Conservation (phyloP, 352 stramenopile genomes). For the Pythium apleroticum region DNA sequence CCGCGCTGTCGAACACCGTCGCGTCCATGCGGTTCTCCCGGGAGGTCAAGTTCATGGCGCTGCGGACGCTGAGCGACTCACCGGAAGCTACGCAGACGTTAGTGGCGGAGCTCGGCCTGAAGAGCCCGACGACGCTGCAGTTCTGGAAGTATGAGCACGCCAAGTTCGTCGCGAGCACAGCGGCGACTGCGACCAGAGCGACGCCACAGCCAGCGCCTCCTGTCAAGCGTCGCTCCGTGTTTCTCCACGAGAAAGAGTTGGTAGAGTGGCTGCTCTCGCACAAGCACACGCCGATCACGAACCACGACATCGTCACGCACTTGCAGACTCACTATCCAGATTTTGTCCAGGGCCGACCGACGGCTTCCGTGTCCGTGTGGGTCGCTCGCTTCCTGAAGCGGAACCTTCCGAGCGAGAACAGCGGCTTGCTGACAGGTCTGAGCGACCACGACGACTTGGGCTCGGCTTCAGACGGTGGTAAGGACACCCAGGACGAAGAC, state of each 20-base stretch:
- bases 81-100: slow-evolving; percentile 26
- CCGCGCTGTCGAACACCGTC: slow-evolving; percentile 33
- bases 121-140: slow-evolving; percentile 59
- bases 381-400: slow-evolving; percentile 65
- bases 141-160: slow-evolving; percentile 56
- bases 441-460: slow-evolving; percentile 23
- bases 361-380: slow-evolving; percentile 64
- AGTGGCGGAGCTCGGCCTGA: slow-evolving; percentile 46
- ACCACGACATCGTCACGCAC: slow-evolving; percentile 64
- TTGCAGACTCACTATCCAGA: slow-evolving; percentile 49
- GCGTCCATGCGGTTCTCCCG: slow-evolving; percentile 20
- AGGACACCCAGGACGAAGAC: background rate
- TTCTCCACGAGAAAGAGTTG: slow-evolving; percentile 42
- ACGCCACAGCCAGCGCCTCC: background rate
- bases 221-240: slow-evolving; percentile 20
- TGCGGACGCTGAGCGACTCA: slow-evolving; percentile 19
- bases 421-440: slow-evolving; percentile 2
- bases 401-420: slow-evolving; percentile 35
- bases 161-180: slow-evolving; percentile 25
- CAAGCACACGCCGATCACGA: slow-evolving; percentile 45
- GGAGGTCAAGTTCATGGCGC: slow-evolving; percentile 31
- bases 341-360: slow-evolving; percentile 55
- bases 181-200: background rate
- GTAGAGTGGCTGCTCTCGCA: slow-evolving; percentile 53
- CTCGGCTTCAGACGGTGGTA: slow-evolving; percentile 9